phyloP scores from a whole-genome alignment of 148 eudicot genomes.

The Diospyros lotus region DNA sequence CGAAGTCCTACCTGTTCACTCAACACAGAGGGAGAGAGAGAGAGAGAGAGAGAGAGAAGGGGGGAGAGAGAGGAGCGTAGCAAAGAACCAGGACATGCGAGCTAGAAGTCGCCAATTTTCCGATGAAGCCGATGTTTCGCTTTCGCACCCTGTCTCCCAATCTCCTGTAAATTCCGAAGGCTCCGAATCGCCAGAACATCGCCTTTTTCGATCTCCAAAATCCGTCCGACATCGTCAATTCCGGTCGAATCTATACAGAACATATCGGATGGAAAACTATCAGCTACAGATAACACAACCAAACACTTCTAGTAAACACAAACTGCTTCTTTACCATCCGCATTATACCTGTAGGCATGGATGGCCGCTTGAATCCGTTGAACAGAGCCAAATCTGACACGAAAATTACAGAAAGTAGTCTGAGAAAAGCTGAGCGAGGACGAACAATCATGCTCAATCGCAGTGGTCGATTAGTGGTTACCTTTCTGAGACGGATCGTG shows the following conservation, averaged over 20 bases:
- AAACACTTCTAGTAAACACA: background rate
- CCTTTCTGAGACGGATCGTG: slow-evolving; percentile 73
- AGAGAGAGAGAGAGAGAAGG: background rate
- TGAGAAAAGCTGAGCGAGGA: background rate
- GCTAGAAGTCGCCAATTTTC: slow-evolving; percentile 45
- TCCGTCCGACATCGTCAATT: slow-evolving; percentile 12
- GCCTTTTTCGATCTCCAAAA: slow-evolving; percentile 25
- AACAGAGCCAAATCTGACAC: slow-evolving; percentile 34
- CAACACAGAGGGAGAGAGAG: background rate
- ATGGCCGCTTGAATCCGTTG: slow-evolving; percentile 16
- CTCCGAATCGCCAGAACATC: slow-evolving; percentile 44
- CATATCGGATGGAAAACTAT: background rate
- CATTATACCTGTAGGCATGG: slow-evolving; percentile 25
- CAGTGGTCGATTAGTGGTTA: slow-evolving; percentile 12
- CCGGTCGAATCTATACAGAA: slow-evolving; percentile 24
- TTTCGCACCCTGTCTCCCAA: slow-evolving; percentile 9
- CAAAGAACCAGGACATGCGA: background rate
- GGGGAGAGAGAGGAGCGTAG: background rate
- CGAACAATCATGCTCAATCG: background rate
- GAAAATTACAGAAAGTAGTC: background rate
- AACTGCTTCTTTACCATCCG: background rate
- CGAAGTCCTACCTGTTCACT: slow-evolving; percentile 1
- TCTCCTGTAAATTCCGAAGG: slow-evolving; percentile 44
- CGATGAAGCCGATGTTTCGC: slow-evolving; percentile 29
- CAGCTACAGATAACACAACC: background rate